Percentiles rank a stretch among this genome's conserved stretches.
Evolutionary conservation across 2,329 filamentous ascomycete genomes (phyloP).

Genomic region (Fusarium nematophilum): DNA sequence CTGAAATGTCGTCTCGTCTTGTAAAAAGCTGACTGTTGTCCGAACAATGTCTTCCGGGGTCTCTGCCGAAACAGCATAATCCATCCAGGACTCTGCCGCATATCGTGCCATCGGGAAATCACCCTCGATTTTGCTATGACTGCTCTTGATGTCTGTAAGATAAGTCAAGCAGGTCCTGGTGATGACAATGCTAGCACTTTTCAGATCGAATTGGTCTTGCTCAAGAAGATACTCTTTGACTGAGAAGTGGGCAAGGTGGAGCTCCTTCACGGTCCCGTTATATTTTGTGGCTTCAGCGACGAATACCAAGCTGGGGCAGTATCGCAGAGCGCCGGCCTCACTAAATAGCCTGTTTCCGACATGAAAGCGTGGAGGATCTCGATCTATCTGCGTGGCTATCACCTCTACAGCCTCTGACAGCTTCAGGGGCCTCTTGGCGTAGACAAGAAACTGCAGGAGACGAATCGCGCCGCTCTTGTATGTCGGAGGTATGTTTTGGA

Average conservation of each 20-base stretch:
- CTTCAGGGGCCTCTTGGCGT: slow-evolving; percentile 25
- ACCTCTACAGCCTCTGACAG: slow-evolving; percentile 35
- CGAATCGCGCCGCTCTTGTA: slow-evolving; percentile 25
- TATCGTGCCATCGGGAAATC: slow-evolving; percentile 34
- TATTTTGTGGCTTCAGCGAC: not conserved
- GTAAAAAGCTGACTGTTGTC: slow-evolving; percentile 20
- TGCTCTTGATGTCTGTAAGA: slow-evolving; percentile 23
- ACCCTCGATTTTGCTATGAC: not conserved
- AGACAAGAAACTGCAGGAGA: slow-evolving; percentile 39
- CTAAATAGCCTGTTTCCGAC: slow-evolving; percentile 7
- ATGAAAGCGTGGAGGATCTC: slow-evolving; percentile 19
- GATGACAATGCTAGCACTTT: slow-evolving; percentile 27
- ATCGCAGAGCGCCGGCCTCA: slow-evolving; percentile 2
- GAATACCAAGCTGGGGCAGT: slow-evolving; percentile 30
- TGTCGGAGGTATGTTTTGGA: slow-evolving; percentile 24
- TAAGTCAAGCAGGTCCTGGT: slow-evolving; percentile 38
- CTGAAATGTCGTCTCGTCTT: slow-evolving; percentile 16
- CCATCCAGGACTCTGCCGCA: slow-evolving; percentile 34
- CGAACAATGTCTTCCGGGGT: slow-evolving; percentile 3
- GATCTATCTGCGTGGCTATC: slow-evolving; percentile 33
- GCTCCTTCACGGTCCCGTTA: not conserved
- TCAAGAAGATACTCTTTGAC: slow-evolving; percentile 40
- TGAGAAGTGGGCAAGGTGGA: slow-evolving; percentile 42
- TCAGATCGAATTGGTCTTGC: not conserved
- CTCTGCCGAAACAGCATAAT: slow-evolving; percentile 13